Evolutionary conservation across 2,329 filamentous ascomycete genomes (phyloP), one percentile per base, ranked within the genome.

Genomic region (Cryphonectria carpinicola): DNA sequence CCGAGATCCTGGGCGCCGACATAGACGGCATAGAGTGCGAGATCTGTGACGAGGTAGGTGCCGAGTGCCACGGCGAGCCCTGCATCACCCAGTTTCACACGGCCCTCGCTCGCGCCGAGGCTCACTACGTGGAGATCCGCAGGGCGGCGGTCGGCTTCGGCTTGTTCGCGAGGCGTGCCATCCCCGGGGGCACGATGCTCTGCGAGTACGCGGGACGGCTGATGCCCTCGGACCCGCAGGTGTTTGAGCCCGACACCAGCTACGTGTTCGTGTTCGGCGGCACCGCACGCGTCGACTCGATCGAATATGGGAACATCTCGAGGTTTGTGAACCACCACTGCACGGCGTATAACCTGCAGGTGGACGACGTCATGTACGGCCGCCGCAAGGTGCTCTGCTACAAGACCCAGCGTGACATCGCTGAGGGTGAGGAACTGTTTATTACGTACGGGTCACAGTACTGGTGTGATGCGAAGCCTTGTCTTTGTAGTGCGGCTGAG

Each of bases 171-270:
- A 28, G 11, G 56, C 46, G 37, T 8, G 19, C 13, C 4, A 69
- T 69, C 32, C 62, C 32, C 7, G 6, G 6, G 19, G 63, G 28
- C 2, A 69, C 66, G 17, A 0, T 62, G 3, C 64, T 71, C 2
- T 60, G 70, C 37, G 70, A 71, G 62, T 66, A 71, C 43, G 4
- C 60, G 1, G 70, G 70, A 5, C 66, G 62, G 37, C 62, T 71
- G 8, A 10, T 32, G 19, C 70, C 70, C 4, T 14, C 37, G 35
- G 66, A 71, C n/a, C 1, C 25, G 17, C 1, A 5, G n/a, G 13
- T 1, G 17, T 17, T 4, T 5, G 17, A 17, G 13, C 0, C 0
- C 4, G 1, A 52, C 1, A 46, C 3, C 37, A 41, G 8, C 61
- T 71, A 69, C 43, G 28, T 14, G 1, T 71, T 35, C n/a, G 6